Conservation (phyloP, 345 rosid genomes). For the Physaria fendleri region DNA sequence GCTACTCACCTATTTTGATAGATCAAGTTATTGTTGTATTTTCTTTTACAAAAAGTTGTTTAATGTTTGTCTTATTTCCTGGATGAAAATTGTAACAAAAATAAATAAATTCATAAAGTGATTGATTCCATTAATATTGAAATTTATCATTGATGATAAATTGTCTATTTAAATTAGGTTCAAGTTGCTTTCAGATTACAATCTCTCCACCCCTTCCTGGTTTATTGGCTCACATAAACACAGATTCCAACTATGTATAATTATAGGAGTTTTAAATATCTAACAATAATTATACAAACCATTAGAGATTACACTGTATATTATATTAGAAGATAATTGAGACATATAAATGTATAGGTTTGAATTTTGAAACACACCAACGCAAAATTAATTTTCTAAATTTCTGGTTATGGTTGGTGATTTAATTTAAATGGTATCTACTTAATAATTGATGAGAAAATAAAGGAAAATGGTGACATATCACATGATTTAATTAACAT, state of each 20-base stretch:
- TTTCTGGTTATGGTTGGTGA: background rate
- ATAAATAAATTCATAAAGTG: too few relatives aligned
- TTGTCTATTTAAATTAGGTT: too few relatives aligned
- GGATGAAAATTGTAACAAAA: too few relatives aligned
- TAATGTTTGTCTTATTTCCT: too few relatives aligned
- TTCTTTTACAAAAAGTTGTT: too few relatives aligned
- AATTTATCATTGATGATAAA: too few relatives aligned
- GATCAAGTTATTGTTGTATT: too few relatives aligned
- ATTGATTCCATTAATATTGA: too few relatives aligned
- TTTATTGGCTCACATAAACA: too few relatives aligned
- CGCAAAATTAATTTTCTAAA: background rate
- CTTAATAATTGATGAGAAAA: background rate
- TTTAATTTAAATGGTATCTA: background rate
- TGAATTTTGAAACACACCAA: background rate
- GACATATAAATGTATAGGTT: background rate
- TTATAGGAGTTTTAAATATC: background rate
- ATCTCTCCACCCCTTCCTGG: too few relatives aligned
- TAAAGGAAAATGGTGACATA: background rate
- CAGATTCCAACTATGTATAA: too few relatives aligned
- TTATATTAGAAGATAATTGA: background rate
- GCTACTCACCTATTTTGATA: constrained; percentile 13
- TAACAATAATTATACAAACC: background rate
- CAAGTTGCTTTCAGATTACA: too few relatives aligned
- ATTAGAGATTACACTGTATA: background rate
- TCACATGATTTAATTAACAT: background rate